These are phyloP conservation scores for Wickerhamomyces queroliae DNA, from an alignment of 805 yeast species.

Conservation along the genomic window DNA sequence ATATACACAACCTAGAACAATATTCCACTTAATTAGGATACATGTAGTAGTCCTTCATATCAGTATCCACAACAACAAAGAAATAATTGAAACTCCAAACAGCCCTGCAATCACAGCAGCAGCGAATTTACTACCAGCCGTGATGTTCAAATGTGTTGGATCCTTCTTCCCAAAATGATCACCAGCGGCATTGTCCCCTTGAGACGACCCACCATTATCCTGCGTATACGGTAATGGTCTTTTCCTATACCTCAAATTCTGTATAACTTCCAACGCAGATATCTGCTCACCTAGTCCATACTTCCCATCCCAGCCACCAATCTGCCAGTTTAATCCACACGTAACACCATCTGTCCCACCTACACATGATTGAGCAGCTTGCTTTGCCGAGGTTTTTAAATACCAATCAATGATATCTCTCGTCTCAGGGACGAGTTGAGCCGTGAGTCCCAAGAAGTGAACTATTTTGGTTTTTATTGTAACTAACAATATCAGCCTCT, in stretches of 20 bases:
- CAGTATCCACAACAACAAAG: conserved; percentile 8
- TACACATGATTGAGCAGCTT: conserved; percentile 76
- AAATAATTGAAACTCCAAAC: conserved; percentile 39
- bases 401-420: conserved; percentile 25
- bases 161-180: conserved; percentile 26
- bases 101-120: conserved; percentile 64
- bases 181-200: conserved; percentile 69
- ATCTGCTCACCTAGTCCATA: conserved; percentile 92
- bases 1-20: too few relatives aligned
- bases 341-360: conserved; percentile 89
- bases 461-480: too few relatives aligned
- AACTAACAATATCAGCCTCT: too few relatives aligned
- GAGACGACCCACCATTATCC: conserved; percentile 62
- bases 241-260: conserved; percentile 29
- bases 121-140: conserved; percentile 52
- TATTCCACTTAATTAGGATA: too few relatives aligned
- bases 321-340: conserved; percentile 81
- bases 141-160: conserved; percentile 34
- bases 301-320: conserved; percentile 59
- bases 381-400: conserved; percentile 48
- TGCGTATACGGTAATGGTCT: conserved; percentile 58
- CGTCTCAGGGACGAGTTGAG: conserved; percentile 59
- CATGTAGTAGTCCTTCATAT: too few relatives aligned
- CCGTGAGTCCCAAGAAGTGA: conserved; percentile 71
- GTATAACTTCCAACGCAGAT: conserved; percentile 67